Percentiles rank a stretch among this genome's conserved stretches.
Evolutionary conservation across 2,329 filamentous ascomycete species (phyloP).

Genomic region (Moelleriella libera): DNA sequence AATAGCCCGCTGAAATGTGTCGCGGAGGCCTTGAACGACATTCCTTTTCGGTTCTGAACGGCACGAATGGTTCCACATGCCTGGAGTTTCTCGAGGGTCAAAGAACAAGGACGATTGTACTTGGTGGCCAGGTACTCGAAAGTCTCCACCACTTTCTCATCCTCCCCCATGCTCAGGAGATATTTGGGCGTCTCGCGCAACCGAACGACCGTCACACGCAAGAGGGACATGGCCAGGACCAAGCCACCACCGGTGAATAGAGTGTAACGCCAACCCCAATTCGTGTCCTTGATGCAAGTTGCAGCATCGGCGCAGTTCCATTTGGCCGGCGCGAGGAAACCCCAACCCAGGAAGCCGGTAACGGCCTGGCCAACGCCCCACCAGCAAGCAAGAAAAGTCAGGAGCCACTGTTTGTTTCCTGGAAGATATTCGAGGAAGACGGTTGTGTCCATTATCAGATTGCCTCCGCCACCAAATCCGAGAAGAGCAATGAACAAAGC

Average conservation of each 20-base stretch:
- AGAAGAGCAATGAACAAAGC: conserved; percentile 49
- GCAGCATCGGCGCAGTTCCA: conserved; percentile 24
- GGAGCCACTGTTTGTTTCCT: conserved; percentile 29
- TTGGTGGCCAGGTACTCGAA: conserved; percentile 35
- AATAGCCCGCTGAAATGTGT: conserved; percentile 54
- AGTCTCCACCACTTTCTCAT: conserved; percentile 32
- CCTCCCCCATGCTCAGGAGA: conserved; percentile 28
- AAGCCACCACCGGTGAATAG: conserved; percentile 30
- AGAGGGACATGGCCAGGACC: conserved; percentile 27
- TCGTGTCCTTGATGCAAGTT: conserved; percentile 30
- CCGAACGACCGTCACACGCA: conserved; percentile 29
- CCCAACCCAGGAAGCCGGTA: conserved; percentile 29
- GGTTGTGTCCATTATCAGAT: conserved; percentile 35
- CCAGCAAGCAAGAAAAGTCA: conserved; percentile 30
- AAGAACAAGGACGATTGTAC: conserved; percentile 19
- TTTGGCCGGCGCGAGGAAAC: conserved; percentile 32
- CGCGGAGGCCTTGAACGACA: conserved; percentile 17
- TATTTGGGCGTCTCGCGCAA: conserved; percentile 35
- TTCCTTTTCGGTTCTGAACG: conserved; percentile 18
- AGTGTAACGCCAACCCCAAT: conserved; percentile 35
- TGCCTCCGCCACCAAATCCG: conserved; percentile 44
- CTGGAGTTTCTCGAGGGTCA: conserved; percentile 30
- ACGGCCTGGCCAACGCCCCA: conserved; percentile 39
- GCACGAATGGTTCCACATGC: conserved; percentile 27
- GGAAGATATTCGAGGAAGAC: conserved; percentile 39